Evolutionary conservation across 1,139 yeast species (phyloP).

Genomic region (Casaregolazyma lundiana): DNA sequence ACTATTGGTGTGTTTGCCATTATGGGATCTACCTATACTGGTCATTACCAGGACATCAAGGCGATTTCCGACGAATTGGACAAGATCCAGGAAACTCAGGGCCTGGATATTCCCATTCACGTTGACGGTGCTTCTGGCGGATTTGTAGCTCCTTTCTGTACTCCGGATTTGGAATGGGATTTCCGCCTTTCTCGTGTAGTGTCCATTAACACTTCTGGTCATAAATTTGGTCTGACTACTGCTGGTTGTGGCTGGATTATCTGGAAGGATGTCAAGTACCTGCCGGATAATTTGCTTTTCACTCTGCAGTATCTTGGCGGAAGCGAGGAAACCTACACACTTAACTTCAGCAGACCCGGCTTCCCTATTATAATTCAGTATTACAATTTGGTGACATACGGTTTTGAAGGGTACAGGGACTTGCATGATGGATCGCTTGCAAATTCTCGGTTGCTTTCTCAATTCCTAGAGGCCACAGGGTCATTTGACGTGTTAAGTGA

Average conservation of each 20-base stretch:
- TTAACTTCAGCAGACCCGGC: slow-evolving; percentile 91
- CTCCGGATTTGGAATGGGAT: slow-evolving; percentile 78
- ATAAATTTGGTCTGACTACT: slow-evolving; percentile 83
- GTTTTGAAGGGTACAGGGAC: slow-evolving; percentile 62
- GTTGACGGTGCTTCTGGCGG: slow-evolving; percentile 96
- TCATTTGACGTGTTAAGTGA: slow-evolving; percentile 73
- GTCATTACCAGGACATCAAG: slow-evolving; percentile 79
- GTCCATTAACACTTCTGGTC: slow-evolving; percentile 90
- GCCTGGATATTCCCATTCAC: slow-evolving; percentile 71
- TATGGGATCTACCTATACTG: slow-evolving; percentile 88
- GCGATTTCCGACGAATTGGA: slow-evolving; percentile 58
- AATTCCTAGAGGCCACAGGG: slow-evolving; percentile 58
- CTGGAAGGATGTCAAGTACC: slow-evolving; percentile 61
- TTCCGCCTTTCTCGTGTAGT: slow-evolving; percentile 71
- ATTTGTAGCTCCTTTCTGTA: slow-evolving; percentile 76
- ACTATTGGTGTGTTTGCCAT: slow-evolving; percentile 90
- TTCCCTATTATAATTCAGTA: slow-evolving; percentile 87
- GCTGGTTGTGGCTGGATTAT: slow-evolving; percentile 93
- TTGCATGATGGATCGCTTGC: slow-evolving; percentile 59
- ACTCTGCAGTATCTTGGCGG: slow-evolving; percentile 85
- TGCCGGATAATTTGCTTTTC: slow-evolving; percentile 71
- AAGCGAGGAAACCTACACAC: slow-evolving; percentile 76
- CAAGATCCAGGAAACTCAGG: slow-evolving; percentile 62
- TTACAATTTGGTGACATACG: slow-evolving; percentile 68
- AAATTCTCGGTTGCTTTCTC: slow-evolving; percentile 67